Base-by-base conservation (phyloP, 805 yeast genomes). In the Metschnikowia vanudenii region DNA sequence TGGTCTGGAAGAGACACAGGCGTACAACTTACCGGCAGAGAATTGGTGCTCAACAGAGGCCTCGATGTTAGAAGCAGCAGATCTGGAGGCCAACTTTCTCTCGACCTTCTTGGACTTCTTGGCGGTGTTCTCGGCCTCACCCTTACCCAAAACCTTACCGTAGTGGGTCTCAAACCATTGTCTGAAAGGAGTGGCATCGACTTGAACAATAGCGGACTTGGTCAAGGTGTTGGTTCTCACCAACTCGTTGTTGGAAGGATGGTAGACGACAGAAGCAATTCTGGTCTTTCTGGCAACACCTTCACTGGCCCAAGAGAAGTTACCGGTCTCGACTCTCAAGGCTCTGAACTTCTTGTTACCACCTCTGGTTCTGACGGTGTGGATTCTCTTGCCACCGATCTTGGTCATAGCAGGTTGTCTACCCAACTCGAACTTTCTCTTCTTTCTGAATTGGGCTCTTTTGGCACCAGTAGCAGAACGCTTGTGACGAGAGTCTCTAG, bases 401-500 rank as follows among this genome's bases (percentile, higher is more conserved):
- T 89, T 91, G 81, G 99, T 92, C 91, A 87, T 90, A 73, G 99
- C 96, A 68, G 97, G 84, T 83, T 94, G 99, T 81, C 99, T 94
- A 68, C 99, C 99, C 76, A 88, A 85, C 82, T 92, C 99, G 74
- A 94, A 92, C 95, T 92, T 94, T 85, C 99, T 84, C 96, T 92
- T 92, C 92, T 92, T 92, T 89, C 98, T 92, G 96, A 85, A 88
- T 80, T 90, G 96, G 78, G 98, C 98, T 80, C 97, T 90, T 81
- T 90, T 91, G 76, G 99, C 99, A 87, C 99, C 99, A 73, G 99
- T 91, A 78, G 95, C 96, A 69, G 97, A 80, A 80, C 99, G 95
- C 88, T 92, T 92, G 91, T 94, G 99, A 82, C 97, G 97, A 78
- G 99, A 92, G 84, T 94, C 98, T 84, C 99, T 92, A 79, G 98